These are phyloP conservation scores for Acorus calamus DNA, from an alignment of 106 monocot genomes.

Conservation along the genomic window DNA sequence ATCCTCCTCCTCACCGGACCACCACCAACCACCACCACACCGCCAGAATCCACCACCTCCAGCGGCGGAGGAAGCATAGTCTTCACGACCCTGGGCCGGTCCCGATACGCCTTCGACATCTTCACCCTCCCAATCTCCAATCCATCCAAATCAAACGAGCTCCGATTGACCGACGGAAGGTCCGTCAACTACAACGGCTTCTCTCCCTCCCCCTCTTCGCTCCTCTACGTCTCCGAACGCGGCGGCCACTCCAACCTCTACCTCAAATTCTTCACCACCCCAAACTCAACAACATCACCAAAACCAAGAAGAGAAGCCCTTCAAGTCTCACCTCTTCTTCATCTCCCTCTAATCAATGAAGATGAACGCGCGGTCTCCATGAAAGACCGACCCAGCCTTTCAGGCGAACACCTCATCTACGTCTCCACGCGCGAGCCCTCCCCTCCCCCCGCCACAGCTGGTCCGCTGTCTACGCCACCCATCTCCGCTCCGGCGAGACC, in stretches of 20 bases:
- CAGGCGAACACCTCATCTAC: slow-evolving; percentile 50
- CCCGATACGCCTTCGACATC: slow-evolving; percentile 80
- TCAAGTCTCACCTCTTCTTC: slow-evolving; percentile 14
- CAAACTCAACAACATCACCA: neutral
- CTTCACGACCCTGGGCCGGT: slow-evolving; percentile 78
- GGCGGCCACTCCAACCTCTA: slow-evolving; percentile 47
- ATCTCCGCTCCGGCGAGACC: slow-evolving; percentile 36
- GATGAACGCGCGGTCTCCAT: slow-evolving; percentile 14
- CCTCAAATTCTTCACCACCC: slow-evolving; percentile 25
- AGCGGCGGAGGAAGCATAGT: slow-evolving; percentile 24
- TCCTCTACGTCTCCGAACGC: slow-evolving; percentile 72
- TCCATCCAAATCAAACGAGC: slow-evolving; percentile 16
- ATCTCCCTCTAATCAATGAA: neutral
- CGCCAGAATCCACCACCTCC: neutral
- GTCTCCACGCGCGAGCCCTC: slow-evolving; percentile 63
- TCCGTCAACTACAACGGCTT: slow-evolving; percentile 96
- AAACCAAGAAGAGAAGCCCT: slow-evolving; percentile 5
- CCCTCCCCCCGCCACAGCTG: slow-evolving; percentile 50
- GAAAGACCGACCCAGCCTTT: slow-evolving; percentile 66
- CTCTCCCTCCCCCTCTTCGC: slow-evolving; percentile 36
- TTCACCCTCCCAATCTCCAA: slow-evolving; percentile 26
- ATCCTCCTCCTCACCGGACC: slow-evolving; percentile 4
- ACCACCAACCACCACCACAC: neutral
- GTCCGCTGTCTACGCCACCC: slow-evolving; percentile 81
- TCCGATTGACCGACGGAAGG: slow-evolving; percentile 64